Base-by-base conservation (phyloP, 2,329 filamentous ascomycete species). In the Aspergillus glaucus region DNA sequence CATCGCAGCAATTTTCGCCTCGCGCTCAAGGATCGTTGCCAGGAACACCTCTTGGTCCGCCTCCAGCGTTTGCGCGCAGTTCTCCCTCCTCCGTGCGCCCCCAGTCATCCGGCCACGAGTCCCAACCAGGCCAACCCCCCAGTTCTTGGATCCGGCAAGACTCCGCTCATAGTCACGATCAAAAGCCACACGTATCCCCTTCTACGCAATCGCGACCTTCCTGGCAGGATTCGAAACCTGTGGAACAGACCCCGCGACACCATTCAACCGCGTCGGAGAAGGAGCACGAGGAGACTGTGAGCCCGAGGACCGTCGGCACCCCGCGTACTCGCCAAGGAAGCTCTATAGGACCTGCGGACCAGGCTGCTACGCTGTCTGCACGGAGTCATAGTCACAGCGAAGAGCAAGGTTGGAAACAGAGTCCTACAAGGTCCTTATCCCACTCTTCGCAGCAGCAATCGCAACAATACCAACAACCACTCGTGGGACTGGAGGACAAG, bases 251-350 rank as follows among this genome's bases (percentile, higher is more conserved):
- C 14, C 53, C 62, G 22, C 60, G 58, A 10, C 57, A 58, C 42
- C 65, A 71, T 40, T 73, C 77, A 50, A 77, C 78, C 40, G 75
- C 77, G 44, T 77, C 77, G 54, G 85, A 88, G 48, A 79, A 85
- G 59, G 86, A 87, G 52, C 75, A 79, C 44, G 88, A 84, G 63
- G 67, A 86, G 46, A 91, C 86, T 61, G 81, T 92, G 45, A 92
- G 87, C 64, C 88, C 88, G 26, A 90, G 88, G 70, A 89, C 87
- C 32, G 65, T 64, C 44, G 52, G 63, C 43, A 50, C 58, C 26
- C 54, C 61, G 9, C 51, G 53, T 17, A 62, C 63, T 28, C 64
- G 63, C 17, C 62, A 63, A 40, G 62, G 56, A 34, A 66, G 62
- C 48, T 49, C 57, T 26, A 50, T 56, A 34, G 58, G 55, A 15